phyloP scores from a whole-genome alignment of 177 flowering plant genomes.

The Telopea speciosissima region DNA sequence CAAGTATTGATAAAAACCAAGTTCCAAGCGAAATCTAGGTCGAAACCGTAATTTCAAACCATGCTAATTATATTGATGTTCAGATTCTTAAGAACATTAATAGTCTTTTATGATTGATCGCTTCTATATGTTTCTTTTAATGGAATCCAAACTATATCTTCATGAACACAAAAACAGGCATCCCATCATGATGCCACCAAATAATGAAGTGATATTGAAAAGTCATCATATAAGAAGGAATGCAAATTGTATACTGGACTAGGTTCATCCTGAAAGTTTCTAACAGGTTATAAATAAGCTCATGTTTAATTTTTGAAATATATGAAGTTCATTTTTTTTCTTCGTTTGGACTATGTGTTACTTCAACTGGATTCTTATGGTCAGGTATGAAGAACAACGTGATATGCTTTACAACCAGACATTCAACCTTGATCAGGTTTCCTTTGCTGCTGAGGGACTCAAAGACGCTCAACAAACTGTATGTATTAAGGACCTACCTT shows the following conservation, averaged over 20 bases:
- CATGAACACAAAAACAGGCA: background rate
- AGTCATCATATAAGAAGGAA: background rate
- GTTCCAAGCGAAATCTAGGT: no score
- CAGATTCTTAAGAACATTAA: background rate
- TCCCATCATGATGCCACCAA: background rate
- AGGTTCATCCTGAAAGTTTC: background rate
- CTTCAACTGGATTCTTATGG: background rate
- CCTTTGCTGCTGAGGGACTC: conserved; percentile 93
- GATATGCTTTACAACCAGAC: conserved; percentile 99
- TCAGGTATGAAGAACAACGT: conserved; percentile 97
- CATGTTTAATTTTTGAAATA: no score
- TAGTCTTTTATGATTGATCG: background rate
- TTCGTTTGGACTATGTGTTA: background rate
- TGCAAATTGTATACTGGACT: background rate
- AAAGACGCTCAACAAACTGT: conserved; percentile 98
- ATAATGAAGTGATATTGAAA: background rate
- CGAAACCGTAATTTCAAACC: no score
- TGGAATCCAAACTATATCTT: background rate
- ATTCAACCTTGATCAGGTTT: conserved; percentile 91
- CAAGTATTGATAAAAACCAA: no score
- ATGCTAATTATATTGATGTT: background rate
- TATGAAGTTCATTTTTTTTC: background rate
- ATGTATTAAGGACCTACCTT: conserved; percentile 20
- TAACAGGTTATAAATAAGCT: background rate
- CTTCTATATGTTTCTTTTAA: background rate